phyloP scores from a whole-genome alignment of 192 early-diverging fungal species.

The Piromyces finnis region DNA sequence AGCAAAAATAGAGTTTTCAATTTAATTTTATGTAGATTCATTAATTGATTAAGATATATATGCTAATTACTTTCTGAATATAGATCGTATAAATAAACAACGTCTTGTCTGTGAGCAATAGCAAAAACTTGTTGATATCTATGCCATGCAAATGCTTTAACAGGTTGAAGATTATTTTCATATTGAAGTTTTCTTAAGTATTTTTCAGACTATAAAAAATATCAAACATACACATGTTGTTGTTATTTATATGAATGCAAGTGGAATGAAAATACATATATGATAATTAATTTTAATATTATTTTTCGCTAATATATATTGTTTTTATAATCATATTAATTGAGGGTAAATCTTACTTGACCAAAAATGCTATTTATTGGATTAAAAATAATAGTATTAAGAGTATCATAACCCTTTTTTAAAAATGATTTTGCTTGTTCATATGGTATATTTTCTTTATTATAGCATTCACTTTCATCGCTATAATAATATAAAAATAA shows the following conservation, averaged over 20 bases:
- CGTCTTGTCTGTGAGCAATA: conserved; percentile 44
- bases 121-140: conserved; percentile 46
- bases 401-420: neutral
- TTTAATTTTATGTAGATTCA: too few species aligned
- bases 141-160: conserved; percentile 58
- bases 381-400: neutral
- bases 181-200: neutral
- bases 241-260: too few species aligned
- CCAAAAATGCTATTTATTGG: neutral
- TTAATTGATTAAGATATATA: too few species aligned
- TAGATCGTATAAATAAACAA: conserved; percentile 50
- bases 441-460: neutral
- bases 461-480: neutral
- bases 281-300: too few species aligned
- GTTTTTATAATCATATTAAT: too few species aligned
- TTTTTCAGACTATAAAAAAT: neutral
- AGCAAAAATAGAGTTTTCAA: too few species aligned
- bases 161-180: conserved; percentile 1
- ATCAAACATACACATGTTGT: too few species aligned
- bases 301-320: too few species aligned
- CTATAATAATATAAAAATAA: too few species aligned
- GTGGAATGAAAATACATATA: too few species aligned
- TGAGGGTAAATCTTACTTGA: too few species aligned
- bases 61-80: conserved; percentile 17
- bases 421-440: neutral